phyloP scores from a whole-genome alignment of 2,329 filamentous ascomycete species.

The Alternaria brassicae region DNA sequence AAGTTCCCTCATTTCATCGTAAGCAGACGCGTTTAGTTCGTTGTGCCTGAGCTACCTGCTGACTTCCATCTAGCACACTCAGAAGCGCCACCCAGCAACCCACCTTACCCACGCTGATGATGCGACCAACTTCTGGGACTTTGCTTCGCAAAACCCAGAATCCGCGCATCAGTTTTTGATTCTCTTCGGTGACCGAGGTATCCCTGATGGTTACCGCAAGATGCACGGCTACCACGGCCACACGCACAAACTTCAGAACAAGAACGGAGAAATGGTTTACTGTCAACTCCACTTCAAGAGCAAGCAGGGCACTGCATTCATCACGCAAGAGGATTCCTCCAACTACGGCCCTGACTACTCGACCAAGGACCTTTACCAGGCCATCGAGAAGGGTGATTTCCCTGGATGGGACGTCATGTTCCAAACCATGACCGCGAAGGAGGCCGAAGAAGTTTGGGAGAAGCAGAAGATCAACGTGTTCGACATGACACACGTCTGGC shows the following conservation, averaged over 20 bases:
- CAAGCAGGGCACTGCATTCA: slow-evolving; percentile 60
- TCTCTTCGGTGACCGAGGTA: slow-evolving; percentile 63
- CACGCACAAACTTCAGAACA: slow-evolving; percentile 62
- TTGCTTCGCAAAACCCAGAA: slow-evolving; percentile 62
- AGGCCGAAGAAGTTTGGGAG: slow-evolving; percentile 61
- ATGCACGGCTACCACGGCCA: slow-evolving; percentile 64
- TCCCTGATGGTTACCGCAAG: slow-evolving; percentile 62
- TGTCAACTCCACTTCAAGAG: slow-evolving; percentile 61
- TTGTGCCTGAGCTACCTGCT: background rate
- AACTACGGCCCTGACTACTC: slow-evolving; percentile 61
- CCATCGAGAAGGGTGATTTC: slow-evolving; percentile 61
- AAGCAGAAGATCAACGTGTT: slow-evolving; percentile 63
- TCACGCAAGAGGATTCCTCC: slow-evolving; percentile 60
- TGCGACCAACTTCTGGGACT: slow-evolving; percentile 72
- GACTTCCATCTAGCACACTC: slow-evolving; percentile 60
- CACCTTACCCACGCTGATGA: slow-evolving; percentile 71
- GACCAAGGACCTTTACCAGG: slow-evolving; percentile 61
- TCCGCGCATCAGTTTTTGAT: slow-evolving; percentile 63
- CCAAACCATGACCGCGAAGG: slow-evolving; percentile 61
- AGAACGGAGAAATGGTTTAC: slow-evolving; percentile 62
- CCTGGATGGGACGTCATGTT: slow-evolving; percentile 60
- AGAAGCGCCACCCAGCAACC: slow-evolving; percentile 75
- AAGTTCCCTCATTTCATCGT: slow-evolving; percentile 71
- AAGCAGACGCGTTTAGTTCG: background rate
- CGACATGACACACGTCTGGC: slow-evolving; percentile 63